phyloP scores from a whole-genome alignment of 2,329 filamentous ascomycete species.

The Juglanconis oblonga region DNA sequence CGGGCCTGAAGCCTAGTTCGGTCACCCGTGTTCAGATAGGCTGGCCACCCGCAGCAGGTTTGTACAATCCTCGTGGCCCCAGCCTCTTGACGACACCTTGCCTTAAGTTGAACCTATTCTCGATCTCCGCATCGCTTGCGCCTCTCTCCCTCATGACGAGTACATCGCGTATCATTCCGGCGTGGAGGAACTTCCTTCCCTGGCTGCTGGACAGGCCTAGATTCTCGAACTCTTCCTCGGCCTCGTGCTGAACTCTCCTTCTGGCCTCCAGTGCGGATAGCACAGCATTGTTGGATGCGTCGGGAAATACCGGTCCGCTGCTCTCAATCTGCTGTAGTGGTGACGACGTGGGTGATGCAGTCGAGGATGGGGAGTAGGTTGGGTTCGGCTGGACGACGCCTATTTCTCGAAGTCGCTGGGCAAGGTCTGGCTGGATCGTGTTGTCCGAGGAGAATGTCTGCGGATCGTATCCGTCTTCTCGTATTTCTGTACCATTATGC shows the following conservation, averaged over 20 bases:
- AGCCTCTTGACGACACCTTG: constrained; percentile 43
- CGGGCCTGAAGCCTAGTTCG: neutral
- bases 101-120: constrained; percentile 43
- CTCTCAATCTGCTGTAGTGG: constrained; percentile 5
- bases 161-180: constrained; percentile 44
- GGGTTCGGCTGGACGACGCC: constrained; percentile 54
- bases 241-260: constrained; percentile 39
- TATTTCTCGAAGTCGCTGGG: constrained; percentile 51
- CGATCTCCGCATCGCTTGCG: constrained; percentile 38
- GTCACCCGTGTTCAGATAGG: neutral
- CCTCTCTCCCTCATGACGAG: constrained; percentile 43
- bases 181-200: constrained; percentile 46
- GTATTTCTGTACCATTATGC: constrained; percentile 31
- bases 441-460: constrained; percentile 30
- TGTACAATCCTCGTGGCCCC: constrained; percentile 38
- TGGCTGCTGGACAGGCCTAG: constrained; percentile 30
- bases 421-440: constrained; percentile 40
- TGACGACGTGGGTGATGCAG: constrained; percentile 26
- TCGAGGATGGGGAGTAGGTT: constrained; percentile 51
- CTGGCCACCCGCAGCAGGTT: constrained; percentile 29
- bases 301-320: constrained; percentile 25
- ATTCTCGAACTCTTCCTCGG: constrained; percentile 42
- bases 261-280: constrained; percentile 49
- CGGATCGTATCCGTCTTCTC: constrained; percentile 38
- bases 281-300: constrained; percentile 39